Conservation (phyloP, 2,329 filamentous ascomycete species). For the Arachnomyces sp. region DNA sequence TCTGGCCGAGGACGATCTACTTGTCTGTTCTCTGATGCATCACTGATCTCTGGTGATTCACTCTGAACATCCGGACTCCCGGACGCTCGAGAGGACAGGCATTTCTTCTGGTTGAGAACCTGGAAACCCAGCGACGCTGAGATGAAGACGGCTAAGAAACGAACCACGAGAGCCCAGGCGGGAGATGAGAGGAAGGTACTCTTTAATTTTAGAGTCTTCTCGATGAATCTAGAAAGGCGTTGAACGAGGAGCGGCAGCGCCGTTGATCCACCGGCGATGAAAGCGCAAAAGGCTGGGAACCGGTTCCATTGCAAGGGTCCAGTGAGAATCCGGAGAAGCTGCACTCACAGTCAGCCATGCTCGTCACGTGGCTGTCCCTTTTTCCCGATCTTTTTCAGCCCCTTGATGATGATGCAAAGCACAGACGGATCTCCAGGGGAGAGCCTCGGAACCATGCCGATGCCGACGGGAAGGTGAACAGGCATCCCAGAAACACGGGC, state of each 20-base stretch:
- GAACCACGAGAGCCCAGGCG: conserved; percentile 20
- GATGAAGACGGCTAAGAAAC: conserved; percentile 39
- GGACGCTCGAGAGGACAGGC: conserved; percentile 6
- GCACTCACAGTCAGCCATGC: conserved; percentile 14
- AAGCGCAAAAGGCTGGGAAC: conserved; percentile 47
- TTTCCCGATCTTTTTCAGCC: neutral
- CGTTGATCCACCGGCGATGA: conserved; percentile 46
- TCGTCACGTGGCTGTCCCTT: neutral
- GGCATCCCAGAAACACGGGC: no score
- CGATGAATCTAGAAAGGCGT: conserved; percentile 19
- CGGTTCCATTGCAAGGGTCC: conserved; percentile 37
- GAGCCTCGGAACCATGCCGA: no score
- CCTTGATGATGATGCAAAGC: no score
- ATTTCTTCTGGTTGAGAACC: conserved; percentile 38
- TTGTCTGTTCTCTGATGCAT: conserved; percentile 11
- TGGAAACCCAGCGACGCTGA: conserved; percentile 45
- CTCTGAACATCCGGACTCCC: conserved; percentile 6
- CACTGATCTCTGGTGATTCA: conserved; percentile 4
- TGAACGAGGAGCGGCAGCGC: conserved; percentile 31
- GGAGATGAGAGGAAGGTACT: conserved; percentile 13
- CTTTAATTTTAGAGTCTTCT: conserved; percentile 14
- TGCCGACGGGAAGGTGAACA: no score
- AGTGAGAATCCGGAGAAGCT: conserved; percentile 34
- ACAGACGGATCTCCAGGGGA: no score
- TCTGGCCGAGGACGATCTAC: conserved; percentile 17